These are phyloP conservation scores for Albizia julibrissin DNA, from an alignment of 306 rosid species.

Conservation along the genomic window DNA sequence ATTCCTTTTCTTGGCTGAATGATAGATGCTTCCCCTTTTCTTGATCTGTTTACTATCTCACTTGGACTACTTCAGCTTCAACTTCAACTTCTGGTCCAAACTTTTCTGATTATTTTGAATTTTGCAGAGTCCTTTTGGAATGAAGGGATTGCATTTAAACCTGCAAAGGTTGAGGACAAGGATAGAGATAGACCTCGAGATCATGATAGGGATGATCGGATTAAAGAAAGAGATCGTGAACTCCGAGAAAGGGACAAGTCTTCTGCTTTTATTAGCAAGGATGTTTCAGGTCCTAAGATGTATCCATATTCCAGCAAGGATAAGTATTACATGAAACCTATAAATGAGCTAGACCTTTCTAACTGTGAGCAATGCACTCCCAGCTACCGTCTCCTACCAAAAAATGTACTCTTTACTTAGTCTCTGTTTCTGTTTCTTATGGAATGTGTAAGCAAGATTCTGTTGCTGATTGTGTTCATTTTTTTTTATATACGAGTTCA, in stretches of 20 bases:
- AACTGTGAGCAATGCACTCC: slow-evolving; percentile 97
- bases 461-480: slow-evolving; percentile 22
- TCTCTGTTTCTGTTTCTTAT: slow-evolving; percentile 17
- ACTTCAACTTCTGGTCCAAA: slow-evolving; percentile 20
- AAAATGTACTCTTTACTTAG: slow-evolving; percentile 58
- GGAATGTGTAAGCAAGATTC: slow-evolving; percentile 22
- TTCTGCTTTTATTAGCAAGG: slow-evolving; percentile 51
- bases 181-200: slow-evolving; percentile 57
- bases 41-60: slow-evolving; percentile 32
- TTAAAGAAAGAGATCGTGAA: slow-evolving; percentile 67
- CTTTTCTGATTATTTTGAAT: slow-evolving; percentile 16
- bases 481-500: slow-evolving; percentile 17
- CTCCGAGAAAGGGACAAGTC: slow-evolving; percentile 64
- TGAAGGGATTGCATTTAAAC: slow-evolving; percentile 57
- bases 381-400: slow-evolving; percentile 92
- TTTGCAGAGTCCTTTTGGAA: slow-evolving; percentile 75
- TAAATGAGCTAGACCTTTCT: slow-evolving; percentile 96
- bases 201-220: slow-evolving; percentile 62
- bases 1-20: slow-evolving; percentile 28
- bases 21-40: slow-evolving; percentile 32
- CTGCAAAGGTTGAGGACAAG: slow-evolving; percentile 65
- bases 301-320: slow-evolving; percentile 83
- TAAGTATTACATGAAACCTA: slow-evolving; percentile 85
- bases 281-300: slow-evolving; percentile 61
- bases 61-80: slow-evolving; percentile 26